Evolutionary conservation across 352 stramenopile genomes (phyloP).

Genomic region (Globisporangium carolinianum): DNA sequence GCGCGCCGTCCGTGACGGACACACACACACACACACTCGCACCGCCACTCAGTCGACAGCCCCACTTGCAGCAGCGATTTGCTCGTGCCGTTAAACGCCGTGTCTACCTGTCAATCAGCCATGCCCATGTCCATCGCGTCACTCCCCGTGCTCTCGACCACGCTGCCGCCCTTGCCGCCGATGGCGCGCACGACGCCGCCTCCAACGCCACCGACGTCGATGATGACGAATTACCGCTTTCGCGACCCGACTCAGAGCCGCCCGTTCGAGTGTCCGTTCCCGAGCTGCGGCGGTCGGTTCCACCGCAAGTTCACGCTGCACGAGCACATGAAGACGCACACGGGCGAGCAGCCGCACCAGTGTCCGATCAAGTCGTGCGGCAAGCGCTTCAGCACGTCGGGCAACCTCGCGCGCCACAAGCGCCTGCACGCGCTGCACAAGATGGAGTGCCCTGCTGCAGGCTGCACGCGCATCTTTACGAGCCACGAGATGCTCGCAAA

Average conservation of each 20-base stretch:
- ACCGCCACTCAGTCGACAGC: too few species aligned
- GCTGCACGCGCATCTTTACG: constrained; percentile 9
- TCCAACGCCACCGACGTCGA: not conserved
- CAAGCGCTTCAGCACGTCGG: constrained; percentile 27
- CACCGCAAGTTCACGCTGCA: constrained; percentile 66
- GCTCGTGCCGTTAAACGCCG: too few species aligned
- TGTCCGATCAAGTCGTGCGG: constrained; percentile 19
- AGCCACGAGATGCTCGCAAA: constrained; percentile 7
- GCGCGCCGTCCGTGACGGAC: too few species aligned
- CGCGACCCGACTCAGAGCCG: constrained; percentile 4
- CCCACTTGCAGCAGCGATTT: too few species aligned
- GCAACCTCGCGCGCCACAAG: constrained; percentile 24
- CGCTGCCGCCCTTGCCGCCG: not conserved
- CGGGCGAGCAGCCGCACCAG: constrained; percentile 55
- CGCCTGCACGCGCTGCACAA: constrained; percentile 15
- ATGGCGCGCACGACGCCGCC: not conserved
- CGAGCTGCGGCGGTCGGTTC: constrained; percentile 36
- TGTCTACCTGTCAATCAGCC: not conserved
- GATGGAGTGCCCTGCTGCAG: constrained; percentile 4
- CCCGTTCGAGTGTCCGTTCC: constrained; percentile 4
- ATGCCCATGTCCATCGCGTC: constrained; percentile 2
- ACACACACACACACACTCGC: too few species aligned
- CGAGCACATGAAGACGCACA: constrained; percentile 76
- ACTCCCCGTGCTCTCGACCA: not conserved
- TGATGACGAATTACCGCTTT: constrained; percentile 1